Evolutionary conservation across 495 filamentous ascomycete species (phyloP), one percentile per base, ranked within the genome.

Genomic region (Glonium stellatum): DNA sequence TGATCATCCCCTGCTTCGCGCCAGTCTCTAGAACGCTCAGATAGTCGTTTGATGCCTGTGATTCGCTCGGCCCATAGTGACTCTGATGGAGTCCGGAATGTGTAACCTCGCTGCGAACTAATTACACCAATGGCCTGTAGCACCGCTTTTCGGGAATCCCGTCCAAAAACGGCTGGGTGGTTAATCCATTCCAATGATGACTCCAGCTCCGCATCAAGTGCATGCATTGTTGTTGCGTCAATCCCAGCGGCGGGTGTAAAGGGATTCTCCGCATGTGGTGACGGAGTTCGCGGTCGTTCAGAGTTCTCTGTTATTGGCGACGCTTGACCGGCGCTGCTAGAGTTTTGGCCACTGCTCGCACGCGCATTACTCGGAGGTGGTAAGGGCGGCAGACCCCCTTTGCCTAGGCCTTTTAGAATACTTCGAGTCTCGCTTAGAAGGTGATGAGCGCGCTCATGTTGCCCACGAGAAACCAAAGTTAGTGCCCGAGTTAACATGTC

Each of bases 161-260:
- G 84, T 23, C 86, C 84, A 66, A 99, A 99, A 8, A 97, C 88
- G 1, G 92, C 92, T 5, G 93, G 95, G 69, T 99, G 95, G 66
- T 87, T 89, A 70, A 99, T 97, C 93, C 93, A 99, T 72, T 99
- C 93, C n/a, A 99, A 78, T n/a, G 87, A 85, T 10, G 88, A 79
- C 69, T 97, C 88, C 9, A 99, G 80, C 67, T 97, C 93, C 5
- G 87, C 83, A 68, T 97, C 93, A 15, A 99, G 83, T 4, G 95
- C 95, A 19, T 81, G 78, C 67, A 97, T 88, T 4, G 89, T 93
- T 31, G 79, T 74, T 5, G 78, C 67, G 67, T 96, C 92, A 56
- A 97, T 90, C 10, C 87, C 85, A 1, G 84, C 80, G 8, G 83
- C 78, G 8, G 86, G 84, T 0, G 81, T 83, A 68, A 88, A 85